Evolutionary conservation across 371 early-diverging fungal genomes (phyloP), one percentile per base, ranked within the genome.

Genomic region (Chytridiales sp.): DNA sequence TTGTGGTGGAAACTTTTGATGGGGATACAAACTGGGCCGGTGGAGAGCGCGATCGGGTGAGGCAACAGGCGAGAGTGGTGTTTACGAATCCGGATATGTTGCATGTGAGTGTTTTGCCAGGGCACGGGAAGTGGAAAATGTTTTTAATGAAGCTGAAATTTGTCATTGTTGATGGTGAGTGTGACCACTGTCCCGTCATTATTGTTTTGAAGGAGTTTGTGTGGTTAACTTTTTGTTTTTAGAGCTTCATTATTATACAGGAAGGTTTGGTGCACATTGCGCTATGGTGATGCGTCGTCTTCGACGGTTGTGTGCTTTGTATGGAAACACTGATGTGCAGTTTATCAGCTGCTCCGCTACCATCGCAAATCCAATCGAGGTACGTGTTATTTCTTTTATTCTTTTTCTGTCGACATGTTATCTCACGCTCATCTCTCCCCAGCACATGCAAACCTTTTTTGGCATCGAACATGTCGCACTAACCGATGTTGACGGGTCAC

Each of bases 21-120:
- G 59, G 55, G 4, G 64, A 57, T 46, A 51, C 56, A 24, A 34
- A 22, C 3, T 36, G 19, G 11, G 5, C 6, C 1, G 36, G 31
- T 1, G n/a, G 36, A n/a, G 48, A 34, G n/a, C 62, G 48, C 26
- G 44, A 27, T 34, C 4, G 17, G 6, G 83, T 87, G 17, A 67
- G 87, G 19, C 67, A 72, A 6, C 54, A 59, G n/a, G 72, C 82
- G 0, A 73, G 73, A 15, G 74, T 92, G 0, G 73, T 91, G 1
- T 76, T 91, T 34, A 91, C 90, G 9, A 92, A 92, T 66, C 90
- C 90, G 1, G 93, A 92, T 58, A 90, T 88, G 75, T 67, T 92
- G 6, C 92, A 92, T 65, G 65, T 78, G 48, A 69, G 86, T 1
- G 81, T 92, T 43, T 67, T 89, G 38, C 91, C 90, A 0, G 74